Evolutionary conservation across 2,329 filamentous ascomycete genomes (phyloP).

Genomic region (Stylonectria norvegica): DNA sequence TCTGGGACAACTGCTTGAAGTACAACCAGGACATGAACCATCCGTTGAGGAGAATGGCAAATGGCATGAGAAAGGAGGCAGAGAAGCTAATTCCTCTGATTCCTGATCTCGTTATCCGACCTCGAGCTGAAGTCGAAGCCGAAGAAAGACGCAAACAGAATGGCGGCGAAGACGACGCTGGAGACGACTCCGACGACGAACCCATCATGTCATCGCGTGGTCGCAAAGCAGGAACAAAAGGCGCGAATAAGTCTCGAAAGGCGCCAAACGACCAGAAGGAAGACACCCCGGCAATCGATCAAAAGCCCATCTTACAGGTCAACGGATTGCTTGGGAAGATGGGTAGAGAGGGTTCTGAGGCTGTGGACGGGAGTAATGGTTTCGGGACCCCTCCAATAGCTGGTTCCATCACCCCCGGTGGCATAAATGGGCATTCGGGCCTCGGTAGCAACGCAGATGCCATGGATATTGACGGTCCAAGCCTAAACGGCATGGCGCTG

Average conservation of each 20-base stretch:
- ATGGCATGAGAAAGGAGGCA: slow-evolving; percentile 95
- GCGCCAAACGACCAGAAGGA: slow-evolving; percentile 71
- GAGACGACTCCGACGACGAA: slow-evolving; percentile 92
- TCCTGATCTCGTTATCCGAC: slow-evolving; percentile 84
- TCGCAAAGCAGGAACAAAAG: slow-evolving; percentile 75
- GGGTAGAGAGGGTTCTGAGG: slow-evolving; percentile 71
- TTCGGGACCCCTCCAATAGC: slow-evolving; percentile 75
- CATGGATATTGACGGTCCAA: slow-evolving; percentile 82
- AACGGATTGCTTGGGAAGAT: slow-evolving; percentile 59
- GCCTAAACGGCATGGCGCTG: slow-evolving; percentile 62
- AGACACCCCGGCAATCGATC: slow-evolving; percentile 71
- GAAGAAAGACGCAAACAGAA: slow-evolving; percentile 82
- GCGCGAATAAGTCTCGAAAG: slow-evolving; percentile 73
- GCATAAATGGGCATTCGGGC: slow-evolving; percentile 63
- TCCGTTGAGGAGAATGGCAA: slow-evolving; percentile 84
- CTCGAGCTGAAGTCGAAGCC: slow-evolving; percentile 90
- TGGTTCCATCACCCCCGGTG: slow-evolving; percentile 75
- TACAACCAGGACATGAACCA: slow-evolving; percentile 92
- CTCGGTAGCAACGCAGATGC: slow-evolving; percentile 73
- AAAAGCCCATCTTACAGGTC: slow-evolving; percentile 68
- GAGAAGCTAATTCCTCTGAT: slow-evolving; percentile 95
- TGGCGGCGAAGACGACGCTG: slow-evolving; percentile 76
- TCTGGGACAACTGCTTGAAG: slow-evolving; percentile 94
- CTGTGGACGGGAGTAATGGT: slow-evolving; percentile 75
- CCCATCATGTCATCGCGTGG: slow-evolving; percentile 97